Base-by-base conservation (phyloP, 2,329 filamentous ascomycete species). In the Byssothecium circinans region DNA sequence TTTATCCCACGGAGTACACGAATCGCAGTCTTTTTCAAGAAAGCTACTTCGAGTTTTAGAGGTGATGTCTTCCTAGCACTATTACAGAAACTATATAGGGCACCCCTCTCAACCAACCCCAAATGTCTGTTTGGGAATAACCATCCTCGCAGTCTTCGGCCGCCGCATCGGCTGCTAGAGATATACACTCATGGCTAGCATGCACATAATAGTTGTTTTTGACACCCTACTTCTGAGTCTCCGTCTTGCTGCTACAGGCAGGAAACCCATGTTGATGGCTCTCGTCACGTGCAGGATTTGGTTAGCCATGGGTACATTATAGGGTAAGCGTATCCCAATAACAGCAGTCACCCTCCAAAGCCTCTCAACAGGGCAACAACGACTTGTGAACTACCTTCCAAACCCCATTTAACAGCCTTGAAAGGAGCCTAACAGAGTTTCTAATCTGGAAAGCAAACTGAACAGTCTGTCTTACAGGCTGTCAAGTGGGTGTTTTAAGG, bases 1-100 rank as follows among this genome's bases (percentile, higher is more conserved):
- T 78, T 12, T 78, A 71, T 53, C 76, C 76, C 0, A 74, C 73
- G 14, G n/a, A n/a, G n/a, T n/a, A n/a, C n/a, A n/a, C 77, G 77
- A 74, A 77, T 78, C 41, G 65, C 65, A n/a, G 64, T 70, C 0
- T 74, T 77, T 52, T 78, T 72, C 53, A 72, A 69, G 1, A 61
- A 71, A 40, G 66, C 62, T 10, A 68, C 60, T 2, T 62, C 62
- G 0, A 62, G 66, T 46, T 72, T 69, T 62, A 60, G 57, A 19
- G 67, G 73, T 41, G 60, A 60, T 4, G 60, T 70, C 18, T 49
- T 70, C 2, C 55, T 79, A 2, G 73, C 75, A 1, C 58, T 78
- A 18, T 73, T 73, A 0, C 74, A 76, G 57, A 74, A 74, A 15
- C 55, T 78, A 18, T 77, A 69, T 35, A 71, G 17, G 52, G 40